Base-by-base conservation (phyloP, 75 land plant species). In the Isoetes taiwanensis region DNA sequence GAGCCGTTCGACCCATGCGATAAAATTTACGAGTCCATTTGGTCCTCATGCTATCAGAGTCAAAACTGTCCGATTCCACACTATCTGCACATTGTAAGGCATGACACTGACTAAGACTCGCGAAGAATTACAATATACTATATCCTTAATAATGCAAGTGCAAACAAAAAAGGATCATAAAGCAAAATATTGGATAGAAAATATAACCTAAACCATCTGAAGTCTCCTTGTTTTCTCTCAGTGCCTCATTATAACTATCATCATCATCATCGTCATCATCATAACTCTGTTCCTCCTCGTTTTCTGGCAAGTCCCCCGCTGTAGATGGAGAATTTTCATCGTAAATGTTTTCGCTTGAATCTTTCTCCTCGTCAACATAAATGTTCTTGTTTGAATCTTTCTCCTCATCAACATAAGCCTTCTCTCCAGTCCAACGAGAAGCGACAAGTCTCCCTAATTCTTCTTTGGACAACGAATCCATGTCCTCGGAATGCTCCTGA, bases 371-470 rank as follows among this genome's bases (percentile, higher is more conserved):
- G 14, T 37, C 39, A 37, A 37, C 14, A 9, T 9, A 9, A 37
- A 14, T 9, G 12, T 37, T 14, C 39, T 37, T 9, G 9, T 37
- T 37, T 9, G 39, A 9, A 46, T n/a, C 50, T 46, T 6, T 46
- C 16, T 46, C 50, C n/a, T 8, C 50, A 5, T 23, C 23, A 19
- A 19, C 38, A 14, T 9, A 37, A 9, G 38, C 9, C 9, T 9
- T 9, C 38, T 80, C 85, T 34, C 97, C 94, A 20, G 88, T 91
- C 97, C 97, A 91, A 9, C 97, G 95, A 58, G 89, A 83, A 64
- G 97, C 97, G 54, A 91, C 75, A 48, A 70, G 80, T 17, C 88
- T 81, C 2, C 97, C 97, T 37, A 83, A 58, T 55, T 91, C 94
- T 73, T 87, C 97, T 48, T 53, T 78, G 32, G 89, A 80, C 58